phyloP scores from a whole-genome alignment of 2,329 filamentous ascomycete genomes.

The Didymella pomorum region DNA sequence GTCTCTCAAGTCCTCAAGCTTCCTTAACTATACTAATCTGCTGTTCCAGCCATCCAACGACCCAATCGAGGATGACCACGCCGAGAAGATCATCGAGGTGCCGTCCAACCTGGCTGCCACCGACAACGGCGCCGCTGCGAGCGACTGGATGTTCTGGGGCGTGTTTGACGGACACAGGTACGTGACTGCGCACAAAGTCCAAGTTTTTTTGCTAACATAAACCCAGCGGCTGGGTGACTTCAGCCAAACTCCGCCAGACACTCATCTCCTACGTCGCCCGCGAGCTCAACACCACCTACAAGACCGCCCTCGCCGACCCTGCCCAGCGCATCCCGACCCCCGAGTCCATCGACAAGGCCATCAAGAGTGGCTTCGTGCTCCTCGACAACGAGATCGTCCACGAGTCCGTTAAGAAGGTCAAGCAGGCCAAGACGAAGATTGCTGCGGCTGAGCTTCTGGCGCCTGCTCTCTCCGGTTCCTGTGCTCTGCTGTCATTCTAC shows the following conservation, averaged over 20 bases:
- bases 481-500: slow-evolving; percentile 95
- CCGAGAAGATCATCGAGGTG: slow-evolving; percentile 96
- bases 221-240: slow-evolving; percentile 91
- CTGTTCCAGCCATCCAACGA: slow-evolving; percentile 2
- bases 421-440: slow-evolving; percentile 88
- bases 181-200: slow-evolving; percentile 23
- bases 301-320: slow-evolving; percentile 68
- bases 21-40: no score
- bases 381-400: slow-evolving; percentile 95
- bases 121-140: slow-evolving; percentile 64
- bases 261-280: slow-evolving; percentile 92
- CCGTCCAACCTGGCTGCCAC: slow-evolving; percentile 67
- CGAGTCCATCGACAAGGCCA: slow-evolving; percentile 85
- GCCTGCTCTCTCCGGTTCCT: slow-evolving; percentile 95
- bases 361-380: slow-evolving; percentile 88
- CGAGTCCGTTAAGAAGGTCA: slow-evolving; percentile 88
- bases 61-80: slow-evolving; percentile 92
- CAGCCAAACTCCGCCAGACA: slow-evolving; percentile 90
- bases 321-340: slow-evolving; percentile 71
- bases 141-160: slow-evolving; percentile 99
- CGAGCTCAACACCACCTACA: slow-evolving; percentile 92
- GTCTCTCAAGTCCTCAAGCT: no score
- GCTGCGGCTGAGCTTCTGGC: slow-evolving; percentile 90
- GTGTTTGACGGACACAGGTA: slow-evolving; percentile 97
- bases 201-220: slow-evolving; percentile 6